phyloP scores from a whole-genome alignment of 306 rosid species.

The Gleditsia sinensis region DNA sequence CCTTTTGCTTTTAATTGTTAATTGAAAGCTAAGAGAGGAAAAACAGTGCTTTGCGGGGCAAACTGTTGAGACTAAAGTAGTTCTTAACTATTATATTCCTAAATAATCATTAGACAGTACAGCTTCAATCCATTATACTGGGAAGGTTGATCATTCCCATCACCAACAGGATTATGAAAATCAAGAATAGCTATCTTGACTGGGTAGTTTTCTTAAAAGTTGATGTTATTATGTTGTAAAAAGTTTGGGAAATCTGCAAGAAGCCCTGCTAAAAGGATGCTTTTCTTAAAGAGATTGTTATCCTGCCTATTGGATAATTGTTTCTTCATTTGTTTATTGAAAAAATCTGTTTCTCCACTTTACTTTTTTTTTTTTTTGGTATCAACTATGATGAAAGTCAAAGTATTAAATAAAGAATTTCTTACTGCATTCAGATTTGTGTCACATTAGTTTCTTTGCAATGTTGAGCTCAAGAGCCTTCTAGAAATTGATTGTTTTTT shows the following conservation, averaged over 20 bases:
- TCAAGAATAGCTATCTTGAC: neutral
- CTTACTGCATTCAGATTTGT: neutral
- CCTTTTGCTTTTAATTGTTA: neutral
- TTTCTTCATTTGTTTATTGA: neutral
- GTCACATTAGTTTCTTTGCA: neutral
- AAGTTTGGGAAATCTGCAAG: neutral
- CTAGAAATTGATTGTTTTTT: neutral
- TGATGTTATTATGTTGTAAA: neutral
- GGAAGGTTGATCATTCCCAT: neutral
- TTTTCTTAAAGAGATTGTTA: neutral
- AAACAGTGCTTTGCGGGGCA: neutral
- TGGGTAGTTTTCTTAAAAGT: neutral
- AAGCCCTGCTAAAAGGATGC: neutral
- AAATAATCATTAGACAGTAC: neutral
- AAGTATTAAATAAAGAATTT: neutral
- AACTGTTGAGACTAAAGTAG: neutral
- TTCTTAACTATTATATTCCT: neutral
- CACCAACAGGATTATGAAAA: neutral
- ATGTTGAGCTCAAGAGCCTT: slow-evolving; percentile 1
- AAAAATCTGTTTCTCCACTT: neutral
- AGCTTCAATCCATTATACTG: neutral
- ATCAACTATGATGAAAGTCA: neutral
- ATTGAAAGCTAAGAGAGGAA: neutral
- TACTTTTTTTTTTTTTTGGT: neutral
- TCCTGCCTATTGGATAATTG: neutral